Base-by-base conservation (phyloP, 2,329 filamentous ascomycete genomes). In the Fusarium subglutinans region DNA sequence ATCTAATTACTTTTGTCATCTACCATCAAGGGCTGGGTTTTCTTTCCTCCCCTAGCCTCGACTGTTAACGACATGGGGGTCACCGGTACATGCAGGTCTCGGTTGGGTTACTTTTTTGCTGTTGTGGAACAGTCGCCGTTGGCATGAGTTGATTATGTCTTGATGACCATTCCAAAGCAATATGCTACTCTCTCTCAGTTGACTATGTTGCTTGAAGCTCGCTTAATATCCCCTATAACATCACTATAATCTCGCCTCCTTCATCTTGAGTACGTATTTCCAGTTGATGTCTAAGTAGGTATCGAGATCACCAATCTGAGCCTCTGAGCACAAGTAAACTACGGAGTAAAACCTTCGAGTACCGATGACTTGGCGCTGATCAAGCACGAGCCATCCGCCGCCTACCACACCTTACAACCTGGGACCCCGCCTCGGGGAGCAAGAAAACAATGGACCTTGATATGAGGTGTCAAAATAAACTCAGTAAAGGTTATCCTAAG, bases 301-400 rank as follows among this genome's bases (percentile, higher is more conserved):
- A 24, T 26, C 35, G 18, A 60, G 20, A 47, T 40, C 45, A 61
- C 17, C 33, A 44, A 50, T 10, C 40, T 50, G 17, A 55, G 40
- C 48, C 33, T 47, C 30, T 68, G 28, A 59, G 41, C 66, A 35
- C 17, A 20, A 8, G 14, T 37, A 14, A n/a, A 33, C 66, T 51
- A n/a, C n/a, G n/a, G n/a, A n/a, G n/a, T n/a, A 47, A 58, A 63
- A 64, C 26, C 35, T 53, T 15, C 54, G 70, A 62, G 73, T 74
- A 66, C 72, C 64, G 51, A 53, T 24, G 48, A 74, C 72, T 53
- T 70, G 44, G 60, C 55, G 47, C 44, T 43, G 59, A 66, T 75
- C 58, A 41, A 70, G 72, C 69, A 75, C 72, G 58, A 75, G 69
- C 73, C 73, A 75, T 38, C 67, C 57, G 22, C 55, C 51, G 22